Evolutionary conservation across 176 grass and related monocot species (phyloP), one percentile per base, ranked within the genome.

Genomic region (Avena sativa): DNA sequence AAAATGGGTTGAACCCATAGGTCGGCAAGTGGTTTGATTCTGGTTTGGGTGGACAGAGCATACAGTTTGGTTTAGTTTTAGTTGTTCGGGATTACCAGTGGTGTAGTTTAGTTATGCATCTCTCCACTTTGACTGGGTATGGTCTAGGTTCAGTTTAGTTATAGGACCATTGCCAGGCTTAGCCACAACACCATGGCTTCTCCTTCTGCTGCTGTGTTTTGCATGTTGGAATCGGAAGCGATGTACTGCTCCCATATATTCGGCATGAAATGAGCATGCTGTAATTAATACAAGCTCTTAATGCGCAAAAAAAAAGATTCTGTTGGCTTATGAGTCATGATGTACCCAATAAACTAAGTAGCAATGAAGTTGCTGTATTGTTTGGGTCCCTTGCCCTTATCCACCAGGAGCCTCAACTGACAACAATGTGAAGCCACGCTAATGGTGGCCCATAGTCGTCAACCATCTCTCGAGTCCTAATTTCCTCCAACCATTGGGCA

Each of bases 181-280:
- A 76, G 48, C 23, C 47, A 74, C 71, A 51, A 28, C 70, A 71
- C 71, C 43, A 51, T 28, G 72, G 72, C 46, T 50, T 74, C 71
- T 74, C 13, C 46, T 73, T 28, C 12, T 51, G 72, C 73, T 76
- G 73, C 48, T 52, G 14, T 76, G 14, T 12, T 76, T 76, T 53
- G 48, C 48, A 76, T 76, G 48, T 14, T 13, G 1, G 25, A 76
- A 8, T 55, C 7, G 25, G 74, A 76, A 15, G 32, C 32, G 32
- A 34, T 34, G 32, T 34, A 34, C 2, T 34, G 32, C 32, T 34
- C 32, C 32, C 32, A 34, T 34, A 34, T 4, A 34, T 34, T 34
- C 32, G 3, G 32, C 32, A 34, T 34, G 32, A 34, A 3, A 34
- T 34, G 32, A 34, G 32, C 32, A 34, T 34, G 32, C 32, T 34